Evolutionary conservation across 2,329 filamentous ascomycete species (phyloP), one percentile per base, ranked within the genome.

Genomic region (Colletotrichum coccodes): DNA sequence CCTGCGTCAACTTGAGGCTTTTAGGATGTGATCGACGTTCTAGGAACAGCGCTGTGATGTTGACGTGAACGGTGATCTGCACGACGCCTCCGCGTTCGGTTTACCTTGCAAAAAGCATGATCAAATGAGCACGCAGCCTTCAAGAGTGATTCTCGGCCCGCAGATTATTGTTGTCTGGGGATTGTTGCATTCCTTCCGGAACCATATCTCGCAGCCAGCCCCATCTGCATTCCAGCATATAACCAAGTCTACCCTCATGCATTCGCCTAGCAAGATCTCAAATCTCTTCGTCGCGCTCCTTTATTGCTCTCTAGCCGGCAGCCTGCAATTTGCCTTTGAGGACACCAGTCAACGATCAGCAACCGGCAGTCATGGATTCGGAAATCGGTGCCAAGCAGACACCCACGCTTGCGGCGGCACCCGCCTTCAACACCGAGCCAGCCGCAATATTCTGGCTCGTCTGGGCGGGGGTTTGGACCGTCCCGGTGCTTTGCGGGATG

Each of bases 361-460:
- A 38, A 28, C 50, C 23, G 9, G 11, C 36, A 32, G 40, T 12
- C 36, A 70, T 70, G 67, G 58, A 46, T 9, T 58, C 63, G 3
- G 54, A 23, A 12, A 53, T 36, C 12, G 66, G 36, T 11, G 23
- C 42, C 21, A 34, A 36, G 26, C 42, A 21, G n/a, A 57, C 44
- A 12, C 18, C 38, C 18, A 34, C 56, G 26, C n/a, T 34, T 6
- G 46, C 42, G 16, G 28, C 60, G 40, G 60, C 62, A 46, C 54
- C 69, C 42, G 23, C 52, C 14, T 38, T 65, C 66, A 67, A 67
- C 30, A 32, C 82, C 36, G 78, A 83, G 65, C 77, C 71, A 56
- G 72, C 83, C 38, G 81, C 81, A 64, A 76, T 84, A 71, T 84
- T 83, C 71, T 85, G 76, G 74, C 74, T 81, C 67, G 72, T 73